Evolutionary conservation across 2,329 filamentous ascomycete species (phyloP), one percentile per base, ranked within the genome.

Genomic region (Colletotrichum gigasporum): DNA sequence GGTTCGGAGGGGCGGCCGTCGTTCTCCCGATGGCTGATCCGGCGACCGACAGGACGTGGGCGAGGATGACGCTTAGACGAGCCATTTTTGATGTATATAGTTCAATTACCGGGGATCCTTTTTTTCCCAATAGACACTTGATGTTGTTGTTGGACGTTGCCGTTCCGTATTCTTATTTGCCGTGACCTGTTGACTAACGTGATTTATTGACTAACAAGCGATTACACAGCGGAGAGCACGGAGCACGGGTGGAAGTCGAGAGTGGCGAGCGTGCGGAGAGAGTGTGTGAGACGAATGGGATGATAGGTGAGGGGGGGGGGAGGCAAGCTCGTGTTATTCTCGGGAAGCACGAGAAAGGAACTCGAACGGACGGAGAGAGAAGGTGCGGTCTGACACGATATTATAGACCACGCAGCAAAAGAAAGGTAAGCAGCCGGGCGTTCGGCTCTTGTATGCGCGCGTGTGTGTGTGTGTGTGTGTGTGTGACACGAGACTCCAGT

Each of bases 31-130:
- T 12, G 22, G 63, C 52, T 3, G 51, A 57, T 55, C 50, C 58
- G 32, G 51, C 28, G 42, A 63, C 14, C 9, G 63, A 56, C 24
- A 65, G 30, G 44, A 63, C 10, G 2, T 47, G 51, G 12, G 44
- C 22, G 63, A 65, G 37, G 52, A 63, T 34, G 45, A 32, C 22
- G 59, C 63, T 63, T 22, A 63, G 52, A 63, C 63, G 63, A 63
- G 63, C 58, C 63, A 65, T 65, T 30, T 45, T 16, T 37, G 16
- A 47, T 37, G 60, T 60, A 53, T 47, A 60, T 60, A 45, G 41
- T 48, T 59, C 22, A 30, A 45, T 24, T 39, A 57, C 26, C 32
- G 16, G 37, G 42, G 34, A 12, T 37, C 5, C 18, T 22, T 11
- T 28, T 32, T 34, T 37, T 28, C n/a, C 8, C 26, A 62, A 42